Percentiles rank a stretch among this genome's conserved stretches.
Conservation (phyloP, 2,329 filamentous ascomycete genomes). For the Cladophialophora bantiana region DNA sequence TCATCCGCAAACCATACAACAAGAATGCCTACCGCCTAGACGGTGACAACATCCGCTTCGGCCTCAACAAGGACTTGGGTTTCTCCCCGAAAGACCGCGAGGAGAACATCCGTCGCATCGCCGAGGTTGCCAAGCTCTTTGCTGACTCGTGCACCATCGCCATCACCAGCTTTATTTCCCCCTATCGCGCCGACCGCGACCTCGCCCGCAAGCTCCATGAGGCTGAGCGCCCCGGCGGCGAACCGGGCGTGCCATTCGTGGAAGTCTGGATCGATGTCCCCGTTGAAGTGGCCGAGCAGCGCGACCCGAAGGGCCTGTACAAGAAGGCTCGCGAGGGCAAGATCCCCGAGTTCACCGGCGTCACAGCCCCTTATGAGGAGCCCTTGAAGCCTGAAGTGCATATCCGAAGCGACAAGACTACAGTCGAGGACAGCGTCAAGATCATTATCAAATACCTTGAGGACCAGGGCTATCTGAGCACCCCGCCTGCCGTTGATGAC, state of each 20-base stretch:
- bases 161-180: conserved; percentile 95
- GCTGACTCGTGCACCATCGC: conserved; percentile 87
- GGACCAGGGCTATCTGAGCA: conserved; percentile 67
- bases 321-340: conserved; percentile 93
- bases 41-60: conserved; percentile 98
- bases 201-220: conserved; percentile 82
- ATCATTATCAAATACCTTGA: conserved; percentile 82
- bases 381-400: conserved; percentile 85
- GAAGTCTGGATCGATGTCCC: conserved; percentile 94
- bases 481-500: conserved; percentile 34
- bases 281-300: conserved; percentile 88
- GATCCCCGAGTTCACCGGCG: conserved; percentile 97
- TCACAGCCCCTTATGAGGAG: conserved; percentile 93
- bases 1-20: conserved; percentile 74
- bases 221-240: conserved; percentile 64
- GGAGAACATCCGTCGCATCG: conserved; percentile 97
- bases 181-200: conserved; percentile 85
- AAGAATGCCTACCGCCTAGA: conserved; percentile 90
- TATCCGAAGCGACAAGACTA: conserved; percentile 80
- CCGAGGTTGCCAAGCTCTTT: conserved; percentile 96
- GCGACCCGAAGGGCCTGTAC: conserved; percentile 96
- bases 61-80: conserved; percentile 95
- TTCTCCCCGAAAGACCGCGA: conserved; percentile 93
- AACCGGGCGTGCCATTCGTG: conserved; percentile 78
- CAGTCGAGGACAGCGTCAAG: conserved; percentile 85